Evolutionary conservation across 2,329 filamentous ascomycete genomes (phyloP).

Genomic region (Talaromyces verruculosus): DNA sequence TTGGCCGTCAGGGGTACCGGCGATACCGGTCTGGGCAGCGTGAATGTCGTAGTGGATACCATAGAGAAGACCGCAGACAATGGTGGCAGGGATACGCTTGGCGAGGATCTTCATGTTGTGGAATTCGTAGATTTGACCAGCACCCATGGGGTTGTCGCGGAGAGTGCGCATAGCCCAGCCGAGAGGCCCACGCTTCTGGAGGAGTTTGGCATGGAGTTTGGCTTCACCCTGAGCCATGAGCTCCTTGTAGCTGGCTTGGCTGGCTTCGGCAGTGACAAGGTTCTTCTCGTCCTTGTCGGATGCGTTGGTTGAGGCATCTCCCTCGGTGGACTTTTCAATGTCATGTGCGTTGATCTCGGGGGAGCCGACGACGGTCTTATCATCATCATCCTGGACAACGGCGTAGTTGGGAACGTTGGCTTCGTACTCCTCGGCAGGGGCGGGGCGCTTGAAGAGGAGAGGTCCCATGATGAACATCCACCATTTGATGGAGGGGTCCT

Average conservation of each 20-base stretch:
- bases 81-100: slow-evolving; percentile 68
- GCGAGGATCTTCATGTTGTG: slow-evolving; percentile 65
- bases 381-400: slow-evolving; percentile 66
- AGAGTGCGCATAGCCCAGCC: slow-evolving; percentile 81
- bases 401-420: slow-evolving; percentile 72
- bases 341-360: neutral
- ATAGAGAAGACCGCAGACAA: slow-evolving; percentile 65
- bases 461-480: slow-evolving; percentile 64
- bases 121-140: slow-evolving; percentile 71
- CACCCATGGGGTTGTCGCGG: slow-evolving; percentile 69
- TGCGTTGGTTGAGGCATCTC: neutral
- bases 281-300: slow-evolving; percentile 37
- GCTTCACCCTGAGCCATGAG: slow-evolving; percentile 59
- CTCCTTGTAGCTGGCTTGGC: slow-evolving; percentile 61
- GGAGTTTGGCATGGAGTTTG: slow-evolving; percentile 63
- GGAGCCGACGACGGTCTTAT: slow-evolving; percentile 33
- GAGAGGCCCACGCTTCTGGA: slow-evolving; percentile 64
- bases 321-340: neutral
- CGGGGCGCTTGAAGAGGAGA: slow-evolving; percentile 61
- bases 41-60: slow-evolving; percentile 82
- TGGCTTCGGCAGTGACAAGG: slow-evolving; percentile 50
- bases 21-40: slow-evolving; percentile 67
- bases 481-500: slow-evolving; percentile 64
- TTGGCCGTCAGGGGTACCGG: slow-evolving; percentile 69
- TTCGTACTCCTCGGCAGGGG: slow-evolving; percentile 53